Base-by-base conservation (phyloP, 352 stramenopile genomes). In the Phytophthora kernoviae region DNA sequence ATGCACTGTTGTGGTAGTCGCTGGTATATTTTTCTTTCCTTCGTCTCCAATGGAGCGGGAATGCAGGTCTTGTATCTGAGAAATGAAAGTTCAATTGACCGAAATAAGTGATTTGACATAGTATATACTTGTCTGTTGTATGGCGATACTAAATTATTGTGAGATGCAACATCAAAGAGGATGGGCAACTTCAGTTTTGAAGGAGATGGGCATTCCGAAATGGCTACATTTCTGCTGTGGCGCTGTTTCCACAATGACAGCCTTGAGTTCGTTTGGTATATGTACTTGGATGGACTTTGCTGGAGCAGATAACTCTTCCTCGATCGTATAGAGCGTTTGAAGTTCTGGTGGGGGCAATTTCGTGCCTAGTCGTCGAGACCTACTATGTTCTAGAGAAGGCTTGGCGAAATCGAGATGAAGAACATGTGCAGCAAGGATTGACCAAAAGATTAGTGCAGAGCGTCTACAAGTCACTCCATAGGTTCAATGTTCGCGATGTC, bases 1-100 rank as follows among this genome's bases (percentile, higher is more conserved):
- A 6, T 30, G 3, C 24, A 30, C 21, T 2, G 14, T 58, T 62
- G 62, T 66, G 55, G 57, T 55, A 65, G 42, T 24, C 34, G 39
- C 39, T 14, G 18, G 21, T 43, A 30, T 6, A 7, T 30, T 30
- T 30, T 30, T 43, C 18, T 17, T 5, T 17, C 33, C 24, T 30
- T 30, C 24, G 24, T 30, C 24, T 30, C 33, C 33, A 17, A 40
- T 40, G 12, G 4, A 40, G 33, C 9, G 9, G 24, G 24, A 30
- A 30, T 30, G 24, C 24, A 7, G 24, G 24, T 30, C 24, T 6
- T 7, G 24, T 17, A 43, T 43, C 37, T 43, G 37, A 43, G 37
- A 43, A 15, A 43, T 43, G 12, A 43, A 43, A 17, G 15, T 18
- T 40, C 10, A 40, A 40, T 40, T 18, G 33, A 17, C 33, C 33